Evolutionary conservation across 2,329 filamentous ascomycete species (phyloP).

Genomic region (Aspergillus latus): DNA sequence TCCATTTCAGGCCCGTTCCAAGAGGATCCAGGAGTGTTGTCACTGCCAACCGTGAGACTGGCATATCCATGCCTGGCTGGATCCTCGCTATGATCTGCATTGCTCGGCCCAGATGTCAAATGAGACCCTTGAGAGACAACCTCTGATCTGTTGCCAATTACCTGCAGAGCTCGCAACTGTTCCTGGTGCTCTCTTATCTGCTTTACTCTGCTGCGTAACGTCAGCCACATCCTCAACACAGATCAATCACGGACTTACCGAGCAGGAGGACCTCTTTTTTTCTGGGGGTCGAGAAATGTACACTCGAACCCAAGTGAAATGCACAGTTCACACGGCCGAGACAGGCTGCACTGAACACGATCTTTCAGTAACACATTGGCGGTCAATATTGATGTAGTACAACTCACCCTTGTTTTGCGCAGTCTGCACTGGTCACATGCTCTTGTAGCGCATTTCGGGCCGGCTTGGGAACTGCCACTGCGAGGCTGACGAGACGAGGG

Average conservation of each 20-base stretch:
- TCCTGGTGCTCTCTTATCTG: conserved; percentile 41
- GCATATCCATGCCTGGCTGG: not conserved
- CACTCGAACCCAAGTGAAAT: conserved; percentile 41
- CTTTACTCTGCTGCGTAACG: conserved; percentile 33
- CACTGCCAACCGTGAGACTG: too few relatives aligned
- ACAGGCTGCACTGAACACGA: conserved; percentile 38
- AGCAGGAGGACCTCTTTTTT: conserved; percentile 42
- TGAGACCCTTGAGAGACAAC: not conserved
- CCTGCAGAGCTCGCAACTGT: conserved; percentile 15
- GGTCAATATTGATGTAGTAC: not conserved
- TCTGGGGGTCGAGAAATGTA: conserved; percentile 44
- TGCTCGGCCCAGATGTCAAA: not conserved
- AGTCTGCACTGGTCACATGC: conserved; percentile 47
- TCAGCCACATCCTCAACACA: conserved; percentile 8
- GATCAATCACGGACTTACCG: conserved; percentile 31
- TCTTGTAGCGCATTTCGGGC: conserved; percentile 26
- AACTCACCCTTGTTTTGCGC: conserved; percentile 39
- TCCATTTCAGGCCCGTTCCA: conserved; percentile 1
- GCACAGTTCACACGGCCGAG: conserved; percentile 41
- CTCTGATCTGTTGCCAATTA: not conserved
- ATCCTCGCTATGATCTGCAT: not conserved
- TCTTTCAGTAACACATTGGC: conserved; percentile 2
- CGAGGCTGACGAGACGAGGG: not conserved
- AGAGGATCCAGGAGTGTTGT: conserved; percentile 1
- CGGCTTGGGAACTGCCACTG: not conserved